Evolutionary conservation across 1,284 basidiomycete species (phyloP), one percentile per base, ranked within the genome.

Genomic region (Trichosporon sp.): DNA sequence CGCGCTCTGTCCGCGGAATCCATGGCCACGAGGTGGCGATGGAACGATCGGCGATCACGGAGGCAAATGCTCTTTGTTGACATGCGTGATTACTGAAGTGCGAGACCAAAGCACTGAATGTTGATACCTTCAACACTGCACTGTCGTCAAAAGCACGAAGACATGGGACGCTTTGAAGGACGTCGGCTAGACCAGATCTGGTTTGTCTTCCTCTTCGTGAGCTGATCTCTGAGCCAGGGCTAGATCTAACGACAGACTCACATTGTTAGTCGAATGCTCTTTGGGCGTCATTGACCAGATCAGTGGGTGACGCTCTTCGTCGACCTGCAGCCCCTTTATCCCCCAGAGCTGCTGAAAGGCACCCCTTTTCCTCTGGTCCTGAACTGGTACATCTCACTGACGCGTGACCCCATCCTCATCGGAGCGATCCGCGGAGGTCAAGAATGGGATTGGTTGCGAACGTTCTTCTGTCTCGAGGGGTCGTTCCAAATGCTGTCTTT

Each of bases 401-500:
- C 77, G 11, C 65, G 74, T 3, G 79, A 81, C 63, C 78, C 79
- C 0, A 68, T 81, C 34, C 62, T 81, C 13, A 56, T 61, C 8
- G 75, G 74, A 3, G 73, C 72, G n/a, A 46, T 69, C 16, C 63
- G 56, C 5, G 65, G 63, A 0, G 60, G 65, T 1, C 63, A 59
- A 3, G 70, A 68, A 8, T 75, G 75, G 70, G 69, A 59, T 8
- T 81, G 78, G 78, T 66, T 80, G 56, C 70, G 65, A 37, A 67
- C 65, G 13, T 80, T 78, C 63, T 69, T 79, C 23, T 66, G 58
- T 9, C 64, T 77, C 36, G 72, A 78, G 63, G 65, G 87, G 0
- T 67, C 87, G 52, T 90, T 92, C 76, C 91, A 92, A 75, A 76
- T 92, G 0, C 90, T 91, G 0, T 83, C 88, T 0, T 92, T 92